Evolutionary conservation across 2,329 filamentous ascomycete genomes (phyloP), one percentile per base, ranked within the genome.

Genomic region (Arthrobotrys iridis): DNA sequence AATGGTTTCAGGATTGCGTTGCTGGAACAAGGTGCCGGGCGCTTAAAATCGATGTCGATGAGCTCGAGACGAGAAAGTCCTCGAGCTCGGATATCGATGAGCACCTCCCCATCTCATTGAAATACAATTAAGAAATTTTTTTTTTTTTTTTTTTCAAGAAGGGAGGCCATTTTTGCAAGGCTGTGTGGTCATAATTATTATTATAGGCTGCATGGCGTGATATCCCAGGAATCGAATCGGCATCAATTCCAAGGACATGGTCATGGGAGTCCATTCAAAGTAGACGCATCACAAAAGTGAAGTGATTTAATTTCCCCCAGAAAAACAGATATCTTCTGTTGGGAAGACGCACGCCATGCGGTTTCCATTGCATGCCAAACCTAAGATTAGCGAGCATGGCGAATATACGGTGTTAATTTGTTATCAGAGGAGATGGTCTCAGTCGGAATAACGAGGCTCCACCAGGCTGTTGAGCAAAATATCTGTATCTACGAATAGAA

Each of bases 1-100:
- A 43, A 46, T 59, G 62, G 70, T 74, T 74, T 74, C 70, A 74
- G 70, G 62, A 74, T 67, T 41, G 33, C 60, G 43, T 74, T 67
- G 60, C 52, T 66, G 20, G 30, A 52, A 66, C 60, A 37, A 60
- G 70, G 70, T 55, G 60, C 33, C 63, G 70, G 68, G 70, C 70
- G 70, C 70, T 74, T 74, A 74, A 55, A 45, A 60, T 59, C 55
- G 26, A 59, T 57, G 60, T 65, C 37, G 43, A 73, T 59, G 58
- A 62, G 45, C 62, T 66, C 50, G 50, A 59, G 28, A 48, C 24
- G 46, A 30, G 28, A 48, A 33, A 20, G 30, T 45, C 30, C 57
- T 72, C 55, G 62, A 74, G 70, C 55, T 66, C 70, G 45, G 35
- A 52, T 45, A 55, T 65, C 40, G 60, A 48, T 35, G 60, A 45